These are phyloP conservation scores for Paradendryphiella salina DNA, from an alignment of 2,329 filamentous ascomycete genomes.

Conservation along the genomic window DNA sequence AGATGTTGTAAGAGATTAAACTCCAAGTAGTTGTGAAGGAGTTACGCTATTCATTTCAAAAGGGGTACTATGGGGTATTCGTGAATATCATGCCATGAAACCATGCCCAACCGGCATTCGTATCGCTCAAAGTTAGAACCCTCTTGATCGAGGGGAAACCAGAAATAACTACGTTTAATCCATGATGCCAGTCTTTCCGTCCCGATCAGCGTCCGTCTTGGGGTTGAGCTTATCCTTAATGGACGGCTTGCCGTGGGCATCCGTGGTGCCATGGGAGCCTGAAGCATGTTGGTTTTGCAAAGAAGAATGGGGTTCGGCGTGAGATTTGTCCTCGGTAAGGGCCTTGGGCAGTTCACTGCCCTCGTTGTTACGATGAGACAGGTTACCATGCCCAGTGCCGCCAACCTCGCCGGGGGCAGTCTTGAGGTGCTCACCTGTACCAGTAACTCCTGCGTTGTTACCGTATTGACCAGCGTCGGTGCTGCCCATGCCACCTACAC, in stretches of 20 bases:
- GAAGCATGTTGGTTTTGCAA: slow-evolving; percentile 1
- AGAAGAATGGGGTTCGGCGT: slow-evolving; percentile 10
- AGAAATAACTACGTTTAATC: slow-evolving; percentile 36
- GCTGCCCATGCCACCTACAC: slow-evolving; percentile 17
- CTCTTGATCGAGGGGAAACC: background rate
- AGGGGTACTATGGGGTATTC: slow-evolving; percentile 2
- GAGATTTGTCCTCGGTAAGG: slow-evolving; percentile 10
- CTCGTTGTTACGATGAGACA: slow-evolving; percentile 11
- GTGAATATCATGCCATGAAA: slow-evolving; percentile 7
- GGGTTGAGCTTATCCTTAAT: slow-evolving; percentile 59
- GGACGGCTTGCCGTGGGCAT: slow-evolving; percentile 46
- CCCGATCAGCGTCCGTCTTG: slow-evolving; percentile 55
- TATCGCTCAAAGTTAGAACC: background rate
- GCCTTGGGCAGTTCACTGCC: slow-evolving; percentile 13
- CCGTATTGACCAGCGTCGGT: slow-evolving; percentile 15
- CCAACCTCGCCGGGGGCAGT: background rate
- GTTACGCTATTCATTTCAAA: no score
- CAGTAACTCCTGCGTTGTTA: background rate
- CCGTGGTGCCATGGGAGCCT: background rate
- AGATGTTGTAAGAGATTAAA: no score
- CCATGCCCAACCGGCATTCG: background rate
- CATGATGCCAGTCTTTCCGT: slow-evolving; percentile 61
- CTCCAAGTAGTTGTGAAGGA: no score
- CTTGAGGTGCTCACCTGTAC: slow-evolving; percentile 8
- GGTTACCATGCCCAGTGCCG: slow-evolving; percentile 1